These are phyloP conservation scores for Nicotiana rustica DNA, from an alignment of 305 asterid species.

Conservation along the genomic window DNA sequence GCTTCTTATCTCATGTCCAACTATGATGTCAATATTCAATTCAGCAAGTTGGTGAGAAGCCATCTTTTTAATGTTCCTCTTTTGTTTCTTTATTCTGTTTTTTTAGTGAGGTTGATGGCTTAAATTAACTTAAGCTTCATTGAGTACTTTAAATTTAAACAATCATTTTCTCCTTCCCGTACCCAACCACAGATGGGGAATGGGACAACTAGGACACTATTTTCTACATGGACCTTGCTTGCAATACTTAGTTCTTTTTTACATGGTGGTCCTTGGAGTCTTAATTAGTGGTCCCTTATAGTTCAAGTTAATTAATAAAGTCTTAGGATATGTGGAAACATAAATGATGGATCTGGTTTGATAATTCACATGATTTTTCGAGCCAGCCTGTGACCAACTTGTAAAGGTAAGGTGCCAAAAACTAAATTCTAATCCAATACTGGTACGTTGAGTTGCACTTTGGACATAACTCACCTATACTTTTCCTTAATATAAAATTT, in stretches of 20 bases:
- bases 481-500: neutral
- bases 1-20: neutral
- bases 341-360: conserved; percentile 31
- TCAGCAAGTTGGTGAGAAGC: neutral
- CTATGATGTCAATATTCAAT: neutral
- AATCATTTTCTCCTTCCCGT: neutral
- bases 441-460: conserved; percentile 3
- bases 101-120: neutral
- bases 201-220: neutral
- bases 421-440: neutral
- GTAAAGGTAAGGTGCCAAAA: neutral
- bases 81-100: neutral
- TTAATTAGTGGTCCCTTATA: conserved; percentile 24
- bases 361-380: conserved; percentile 1
- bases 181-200: neutral
- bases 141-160: neutral
- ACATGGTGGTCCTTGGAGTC: conserved; percentile 22
- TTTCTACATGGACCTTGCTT: conserved; percentile 25
- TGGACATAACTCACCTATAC: neutral
- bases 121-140: neutral
- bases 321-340: conserved; percentile 11
- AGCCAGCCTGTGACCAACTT: neutral
- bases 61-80: neutral
- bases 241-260: conserved; percentile 4
- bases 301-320: conserved; percentile 25